Conservation (phyloP, 1,139 yeast species). For the Blastobotrys niveus region DNA sequence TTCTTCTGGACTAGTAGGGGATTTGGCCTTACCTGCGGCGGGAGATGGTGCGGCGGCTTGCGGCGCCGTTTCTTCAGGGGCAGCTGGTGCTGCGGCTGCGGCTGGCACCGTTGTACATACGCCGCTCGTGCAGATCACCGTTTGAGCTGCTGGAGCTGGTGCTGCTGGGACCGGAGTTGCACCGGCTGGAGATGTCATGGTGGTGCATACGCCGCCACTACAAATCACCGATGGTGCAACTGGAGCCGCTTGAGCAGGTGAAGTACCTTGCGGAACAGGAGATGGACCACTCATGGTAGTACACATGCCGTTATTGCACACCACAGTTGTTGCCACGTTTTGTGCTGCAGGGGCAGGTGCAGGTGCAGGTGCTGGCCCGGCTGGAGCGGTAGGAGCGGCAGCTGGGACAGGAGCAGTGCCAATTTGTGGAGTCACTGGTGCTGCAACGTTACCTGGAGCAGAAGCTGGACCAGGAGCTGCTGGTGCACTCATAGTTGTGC, state of each 20-base stretch:
- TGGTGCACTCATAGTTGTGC: neutral
- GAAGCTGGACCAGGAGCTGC: neutral
- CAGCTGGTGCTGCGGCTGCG: too few species aligned
- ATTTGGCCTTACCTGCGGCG: neutral
- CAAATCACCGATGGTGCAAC: neutral
- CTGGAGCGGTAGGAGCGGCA: neutral
- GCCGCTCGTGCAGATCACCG: neutral
- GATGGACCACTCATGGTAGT: neutral
- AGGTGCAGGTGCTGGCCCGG: neutral
- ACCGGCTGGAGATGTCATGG: too few species aligned
- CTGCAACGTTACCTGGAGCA: neutral
- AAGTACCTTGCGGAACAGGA: neutral
- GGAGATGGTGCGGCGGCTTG: neutral
- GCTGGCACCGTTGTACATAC: neutral
- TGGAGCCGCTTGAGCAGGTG: neutral
- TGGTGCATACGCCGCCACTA: neutral
- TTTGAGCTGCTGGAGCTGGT: neutral
- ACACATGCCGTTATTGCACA: neutral
- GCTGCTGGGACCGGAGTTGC: neutral
- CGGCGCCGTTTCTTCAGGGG: too few species aligned
- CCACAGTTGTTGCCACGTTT: neutral
- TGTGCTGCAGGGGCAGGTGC: neutral
- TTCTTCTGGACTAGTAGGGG: neutral
- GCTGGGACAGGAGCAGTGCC: neutral
- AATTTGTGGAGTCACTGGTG: neutral